Evolutionary conservation across 768 basidiomycete species (phyloP).

Genomic region (Tylopilus subfusipes): DNA sequence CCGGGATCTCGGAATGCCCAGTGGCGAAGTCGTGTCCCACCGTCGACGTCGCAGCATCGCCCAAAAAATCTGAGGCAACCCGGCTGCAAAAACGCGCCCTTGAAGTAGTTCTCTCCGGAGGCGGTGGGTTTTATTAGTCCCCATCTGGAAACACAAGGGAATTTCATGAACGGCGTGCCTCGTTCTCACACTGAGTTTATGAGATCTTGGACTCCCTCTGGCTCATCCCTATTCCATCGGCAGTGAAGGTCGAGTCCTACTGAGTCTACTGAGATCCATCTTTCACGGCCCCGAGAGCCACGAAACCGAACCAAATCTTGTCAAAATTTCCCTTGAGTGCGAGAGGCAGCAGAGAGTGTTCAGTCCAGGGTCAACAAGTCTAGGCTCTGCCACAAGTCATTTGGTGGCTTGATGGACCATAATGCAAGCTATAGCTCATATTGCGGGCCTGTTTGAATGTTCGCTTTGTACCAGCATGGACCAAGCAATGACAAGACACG

Average conservation of each 20-base stretch:
- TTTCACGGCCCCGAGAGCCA: slow-evolving; percentile 16
- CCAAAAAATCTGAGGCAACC: slow-evolving; percentile 11
- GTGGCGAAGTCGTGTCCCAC: slow-evolving; percentile 4
- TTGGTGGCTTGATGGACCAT: slow-evolving; percentile 28
- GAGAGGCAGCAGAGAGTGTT: neutral
- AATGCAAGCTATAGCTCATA: slow-evolving; percentile 9
- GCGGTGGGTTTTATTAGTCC: slow-evolving; percentile 8
- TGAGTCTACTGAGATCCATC: slow-evolving; percentile 6
- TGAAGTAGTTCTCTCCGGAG: slow-evolving; percentile 2
- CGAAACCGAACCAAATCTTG: neutral
- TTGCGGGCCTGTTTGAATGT: neutral
- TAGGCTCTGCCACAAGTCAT: slow-evolving; percentile 21
- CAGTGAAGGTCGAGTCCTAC: slow-evolving; percentile 8
- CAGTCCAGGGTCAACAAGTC: neutral
- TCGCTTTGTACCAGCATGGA: neutral
- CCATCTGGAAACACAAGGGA: slow-evolving; percentile 11
- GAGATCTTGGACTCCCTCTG: too few relatives aligned
- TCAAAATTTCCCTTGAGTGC: neutral
- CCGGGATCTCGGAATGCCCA: slow-evolving; percentile 17
- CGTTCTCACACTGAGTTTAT: slow-evolving; percentile 11
- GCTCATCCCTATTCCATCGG: slow-evolving; percentile 1
- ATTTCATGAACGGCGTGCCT: slow-evolving; percentile 7
- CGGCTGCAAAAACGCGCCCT: slow-evolving; percentile 7
- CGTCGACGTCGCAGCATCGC: slow-evolving; percentile 4
- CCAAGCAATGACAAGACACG: neutral